Conservation (phyloP, 306 rosid species). For the Vigna hirtella region DNA sequence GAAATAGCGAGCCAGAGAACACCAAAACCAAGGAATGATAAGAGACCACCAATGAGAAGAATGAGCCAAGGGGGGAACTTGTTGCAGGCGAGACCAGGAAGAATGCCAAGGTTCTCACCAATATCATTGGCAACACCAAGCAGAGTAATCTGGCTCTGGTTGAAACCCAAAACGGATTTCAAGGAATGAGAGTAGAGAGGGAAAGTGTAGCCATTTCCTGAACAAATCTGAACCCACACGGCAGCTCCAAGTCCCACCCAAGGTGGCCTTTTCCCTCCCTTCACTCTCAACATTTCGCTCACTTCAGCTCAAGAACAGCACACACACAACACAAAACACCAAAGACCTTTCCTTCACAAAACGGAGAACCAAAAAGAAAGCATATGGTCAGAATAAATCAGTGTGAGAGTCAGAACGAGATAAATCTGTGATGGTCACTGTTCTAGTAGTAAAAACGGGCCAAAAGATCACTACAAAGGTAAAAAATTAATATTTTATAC, state of each 20-base stretch:
- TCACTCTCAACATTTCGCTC: slow-evolving; percentile 45
- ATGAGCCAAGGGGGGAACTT: slow-evolving; percentile 80
- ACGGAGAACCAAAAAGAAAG: not conserved
- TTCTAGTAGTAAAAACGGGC: not conserved
- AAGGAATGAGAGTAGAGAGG: slow-evolving; percentile 77
- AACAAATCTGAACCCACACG: slow-evolving; percentile 74
- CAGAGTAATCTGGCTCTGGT: slow-evolving; percentile 69
- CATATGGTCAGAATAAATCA: no score
- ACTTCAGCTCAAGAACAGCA: not conserved
- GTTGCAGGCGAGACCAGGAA: slow-evolving; percentile 79
- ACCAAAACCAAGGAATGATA: slow-evolving; percentile 73
- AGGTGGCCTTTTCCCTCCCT: slow-evolving; percentile 78
- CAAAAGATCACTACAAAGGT: not conserved
- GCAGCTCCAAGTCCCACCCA: slow-evolving; percentile 92
- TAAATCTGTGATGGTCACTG: not conserved
- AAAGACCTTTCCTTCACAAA: not conserved
- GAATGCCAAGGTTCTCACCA: slow-evolving; percentile 82
- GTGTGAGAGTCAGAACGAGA: not conserved
- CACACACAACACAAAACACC: not conserved
- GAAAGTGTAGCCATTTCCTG: slow-evolving; percentile 66
- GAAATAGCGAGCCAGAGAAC: slow-evolving; percentile 65
- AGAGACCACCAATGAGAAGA: slow-evolving; percentile 61
- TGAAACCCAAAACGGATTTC: slow-evolving; percentile 74
- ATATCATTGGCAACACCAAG: slow-evolving; percentile 86
- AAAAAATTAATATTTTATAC: not conserved